Base-by-base conservation (phyloP, 495 filamentous ascomycete genomes). In the Aspergillus biplanus region DNA sequence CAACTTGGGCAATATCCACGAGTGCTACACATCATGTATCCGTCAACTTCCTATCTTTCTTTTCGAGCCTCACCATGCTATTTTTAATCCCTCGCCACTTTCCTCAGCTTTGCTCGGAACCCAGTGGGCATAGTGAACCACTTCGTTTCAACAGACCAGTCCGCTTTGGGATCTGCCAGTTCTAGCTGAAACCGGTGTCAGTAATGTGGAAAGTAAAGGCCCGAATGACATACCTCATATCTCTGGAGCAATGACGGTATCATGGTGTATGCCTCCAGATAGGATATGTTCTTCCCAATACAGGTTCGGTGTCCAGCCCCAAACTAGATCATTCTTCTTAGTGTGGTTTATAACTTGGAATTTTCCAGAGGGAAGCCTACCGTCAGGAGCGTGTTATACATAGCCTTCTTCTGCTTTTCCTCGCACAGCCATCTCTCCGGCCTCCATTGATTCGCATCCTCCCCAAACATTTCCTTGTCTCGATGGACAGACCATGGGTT, bases 201-300 rank as follows among this genome's bases (percentile, higher is more conserved):
- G 39, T 44, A 3, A 11, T 11, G 5, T 11, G 11, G 8, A 6
- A 13, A 44, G 37, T 42, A 8, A 44, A 13, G 6, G 39, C 11
- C 39, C n/a, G n/a, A n/a, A n/a, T 13, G 5, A 44, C 39, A 13
- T 50, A 61, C 58, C 16, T 61, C 33, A 27, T 44, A 61, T 1
- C 12, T 16, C 49, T 11, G 18, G 35, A 61, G 16, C 4, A 61
- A 2, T 0, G 34, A 16, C 11, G 72, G 67, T 18, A 74, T 33
- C 4, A 75, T 6, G 46, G 71, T 75, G 39, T 71, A 67, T 5
- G 71, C 64, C 49, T 75, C 72, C 46, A 75, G 27, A 7, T 65
- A 52, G 5, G 58, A 58, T 35, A 75, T 59, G 42, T 73, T 21
- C 39, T 60, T 67, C 6, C 72, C 72, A 3, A 75, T 35, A 56